These are phyloP conservation scores for Calcarisporium arbuscula DNA, from an alignment of 2,329 filamentous ascomycete species.

Conservation along the genomic window DNA sequence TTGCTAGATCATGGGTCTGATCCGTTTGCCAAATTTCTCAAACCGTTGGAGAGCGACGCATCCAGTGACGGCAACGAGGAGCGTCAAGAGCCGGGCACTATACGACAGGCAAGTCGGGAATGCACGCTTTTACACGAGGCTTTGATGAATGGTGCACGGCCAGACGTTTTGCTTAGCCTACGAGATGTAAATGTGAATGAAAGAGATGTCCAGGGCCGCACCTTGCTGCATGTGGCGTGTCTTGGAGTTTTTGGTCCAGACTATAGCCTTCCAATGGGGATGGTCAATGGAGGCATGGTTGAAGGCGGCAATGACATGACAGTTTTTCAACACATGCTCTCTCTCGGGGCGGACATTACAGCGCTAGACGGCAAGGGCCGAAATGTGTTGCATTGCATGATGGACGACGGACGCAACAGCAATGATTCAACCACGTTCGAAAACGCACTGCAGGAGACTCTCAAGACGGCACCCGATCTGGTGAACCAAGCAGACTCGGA, in stretches of 20 bases:
- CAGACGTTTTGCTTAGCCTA: slow-evolving; percentile 13
- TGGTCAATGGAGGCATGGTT: too few species aligned
- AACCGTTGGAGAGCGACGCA: background rate
- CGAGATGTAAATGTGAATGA: slow-evolving; percentile 15
- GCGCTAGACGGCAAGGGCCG: slow-evolving; percentile 14
- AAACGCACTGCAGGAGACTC: slow-evolving; percentile 4
- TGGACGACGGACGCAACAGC: background rate
- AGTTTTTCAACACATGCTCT: slow-evolving; percentile 14
- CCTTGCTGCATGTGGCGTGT: slow-evolving; percentile 19
- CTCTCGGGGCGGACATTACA: slow-evolving; percentile 16
- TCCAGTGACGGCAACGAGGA: background rate
- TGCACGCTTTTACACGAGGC: slow-evolving; percentile 16
- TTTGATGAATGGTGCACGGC: slow-evolving; percentile 4
- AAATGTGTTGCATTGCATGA: slow-evolving; percentile 18
- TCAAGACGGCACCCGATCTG: slow-evolving; percentile 7
- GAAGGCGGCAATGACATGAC: too few species aligned
- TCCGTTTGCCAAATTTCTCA: slow-evolving; percentile 14
- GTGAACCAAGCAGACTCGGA: slow-evolving; percentile 12
- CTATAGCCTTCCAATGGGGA: too few species aligned
- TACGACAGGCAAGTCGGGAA: slow-evolving; percentile 7
- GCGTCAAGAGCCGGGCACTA: background rate
- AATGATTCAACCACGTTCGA: background rate
- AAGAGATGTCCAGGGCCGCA: slow-evolving; percentile 18
- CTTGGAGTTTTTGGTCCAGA: slow-evolving; percentile 5
- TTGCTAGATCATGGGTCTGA: slow-evolving; percentile 19